Base-by-base conservation (phyloP, 441 rosid genomes). In the Bruguiera hainesii region DNA sequence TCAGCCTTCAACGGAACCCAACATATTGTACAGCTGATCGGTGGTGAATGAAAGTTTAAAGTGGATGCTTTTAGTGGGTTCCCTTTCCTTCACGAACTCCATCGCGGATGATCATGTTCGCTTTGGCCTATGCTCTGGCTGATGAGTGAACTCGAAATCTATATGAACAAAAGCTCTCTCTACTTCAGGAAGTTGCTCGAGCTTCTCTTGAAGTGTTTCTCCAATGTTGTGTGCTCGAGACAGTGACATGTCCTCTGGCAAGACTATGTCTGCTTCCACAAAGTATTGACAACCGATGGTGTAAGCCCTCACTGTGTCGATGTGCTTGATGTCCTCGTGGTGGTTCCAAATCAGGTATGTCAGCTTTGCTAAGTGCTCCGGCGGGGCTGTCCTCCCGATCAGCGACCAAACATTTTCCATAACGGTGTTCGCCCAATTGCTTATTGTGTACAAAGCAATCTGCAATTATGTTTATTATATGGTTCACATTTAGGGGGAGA, bases 271-370 rank as follows among this genome's bases (percentile, higher is more conserved):
- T 1, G 75, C 96, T 69, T 89, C 96, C 48, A 84, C 96, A 57
- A 89, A 89, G 72, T 85, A 89, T 20, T 87, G 79, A 10, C 73
- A 66, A 0, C 96, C 96, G 61, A 85, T 83, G 25, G 87, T 89
- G 71, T 87, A 85, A 2, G 91, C 93, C 29, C 91, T 81, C 11
- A 87, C 88, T 0, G 91, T 85, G 58, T 87, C 89, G 20, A 87
- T 89, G n/a, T 87, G 87, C 79, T 71, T 80, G 56, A 89, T 89
- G 65, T 83, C 73, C 61, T 87, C 78, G 46, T 84, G 79, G 58
- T 89, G 96, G 73, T 89, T 89, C 96, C 96, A 87, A n/a, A 85
- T 84, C 57, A 88, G 65, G 49, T 82, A 85, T 0, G 89, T 89
- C 30, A 85, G 79, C 66, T 85, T 89, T 2, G 92, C 85, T 64